These are phyloP conservation scores for Rhododendron henanense DNA, from an alignment of 148 eudicot genomes.

Conservation along the genomic window DNA sequence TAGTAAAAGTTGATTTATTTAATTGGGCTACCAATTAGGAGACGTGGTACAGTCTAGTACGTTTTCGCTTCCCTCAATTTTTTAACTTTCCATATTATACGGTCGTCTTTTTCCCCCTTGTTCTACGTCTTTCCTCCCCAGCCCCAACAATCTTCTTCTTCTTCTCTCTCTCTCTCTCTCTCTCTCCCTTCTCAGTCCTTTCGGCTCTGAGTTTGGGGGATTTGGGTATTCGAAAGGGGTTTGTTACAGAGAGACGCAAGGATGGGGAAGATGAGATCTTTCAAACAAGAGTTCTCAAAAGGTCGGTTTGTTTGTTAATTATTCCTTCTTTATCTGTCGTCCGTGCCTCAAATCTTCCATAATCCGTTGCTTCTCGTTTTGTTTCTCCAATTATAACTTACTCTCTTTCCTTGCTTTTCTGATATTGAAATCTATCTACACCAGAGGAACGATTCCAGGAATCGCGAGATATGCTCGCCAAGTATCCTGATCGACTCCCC, in stretches of 20 bases:
- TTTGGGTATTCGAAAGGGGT: background rate
- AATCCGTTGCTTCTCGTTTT: background rate
- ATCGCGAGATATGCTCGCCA: slow-evolving; percentile 74
- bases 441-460: slow-evolving; percentile 68
- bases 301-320: slow-evolving; percentile 28
- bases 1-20: no score
- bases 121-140: background rate
- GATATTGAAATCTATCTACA: background rate
- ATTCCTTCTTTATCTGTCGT: background rate
- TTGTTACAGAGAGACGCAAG: background rate
- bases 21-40: background rate
- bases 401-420: background rate
- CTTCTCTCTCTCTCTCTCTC: background rate
- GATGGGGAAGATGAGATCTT: slow-evolving; percentile 50
- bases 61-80: background rate
- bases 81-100: background rate
- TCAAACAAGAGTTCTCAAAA: slow-evolving; percentile 55
- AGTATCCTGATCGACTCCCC: slow-evolving; percentile 79
- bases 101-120: background rate
- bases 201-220: background rate
- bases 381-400: background rate
- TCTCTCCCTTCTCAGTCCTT: background rate
- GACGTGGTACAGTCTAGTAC: background rate
- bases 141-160: background rate
- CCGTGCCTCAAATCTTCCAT: background rate